phyloP scores from a whole-genome alignment of 495 filamentous ascomycete genomes.

The Hamigera avellanea region DNA sequence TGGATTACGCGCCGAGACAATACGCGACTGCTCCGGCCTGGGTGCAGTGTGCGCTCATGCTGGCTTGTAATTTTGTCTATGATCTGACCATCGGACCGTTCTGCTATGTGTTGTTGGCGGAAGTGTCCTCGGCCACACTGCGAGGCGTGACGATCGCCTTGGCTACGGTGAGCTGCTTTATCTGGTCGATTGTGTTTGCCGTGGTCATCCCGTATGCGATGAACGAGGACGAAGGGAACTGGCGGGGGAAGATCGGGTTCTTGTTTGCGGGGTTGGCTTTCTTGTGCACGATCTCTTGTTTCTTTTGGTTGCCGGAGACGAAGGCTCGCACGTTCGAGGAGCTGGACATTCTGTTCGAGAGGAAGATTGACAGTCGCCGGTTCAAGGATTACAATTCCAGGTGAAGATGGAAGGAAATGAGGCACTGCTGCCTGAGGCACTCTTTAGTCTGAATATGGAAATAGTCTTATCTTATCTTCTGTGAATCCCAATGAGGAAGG shows the following conservation, averaged over 20 bases:
- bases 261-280: constrained; percentile 47
- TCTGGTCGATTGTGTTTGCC: constrained; percentile 48
- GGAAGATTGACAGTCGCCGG: constrained; percentile 28
- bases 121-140: constrained; percentile 46
- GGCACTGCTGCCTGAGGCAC: no score
- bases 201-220: constrained; percentile 58
- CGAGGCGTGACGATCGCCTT: constrained; percentile 53
- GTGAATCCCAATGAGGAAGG: no score
- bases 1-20: constrained; percentile 42
- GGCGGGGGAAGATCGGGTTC: constrained; percentile 56
- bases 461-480: no score
- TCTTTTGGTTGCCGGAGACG: constrained; percentile 49
- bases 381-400: constrained; percentile 8
- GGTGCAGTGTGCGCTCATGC: constrained; percentile 47
- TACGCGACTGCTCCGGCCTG: constrained; percentile 29
- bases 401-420: no score
- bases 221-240: constrained; percentile 48
- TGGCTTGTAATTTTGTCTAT: constrained; percentile 47
- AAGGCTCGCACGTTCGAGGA: constrained; percentile 52
- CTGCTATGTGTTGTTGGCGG: constrained; percentile 51
- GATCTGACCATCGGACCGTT: constrained; percentile 51
- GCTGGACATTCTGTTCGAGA: constrained; percentile 39
- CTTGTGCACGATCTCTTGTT: constrained; percentile 31
- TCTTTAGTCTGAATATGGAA: no score
- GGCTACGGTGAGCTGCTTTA: constrained; percentile 43